Conservation (phyloP, 1,139 yeast species). For the Yamadazyma songkhlaensis region DNA sequence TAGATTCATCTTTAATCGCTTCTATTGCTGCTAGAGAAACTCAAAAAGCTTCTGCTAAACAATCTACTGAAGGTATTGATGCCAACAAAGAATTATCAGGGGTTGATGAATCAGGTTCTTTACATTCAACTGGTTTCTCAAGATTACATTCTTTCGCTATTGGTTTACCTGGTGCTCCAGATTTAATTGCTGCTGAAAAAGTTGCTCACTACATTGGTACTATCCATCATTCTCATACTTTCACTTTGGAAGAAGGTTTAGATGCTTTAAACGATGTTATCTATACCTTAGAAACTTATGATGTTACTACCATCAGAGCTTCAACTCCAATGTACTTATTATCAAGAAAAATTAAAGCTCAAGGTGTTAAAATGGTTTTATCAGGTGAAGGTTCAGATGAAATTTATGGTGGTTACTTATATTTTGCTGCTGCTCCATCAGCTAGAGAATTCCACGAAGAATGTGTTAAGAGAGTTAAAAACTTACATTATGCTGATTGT, state of each 20-base stretch:
- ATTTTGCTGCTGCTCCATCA: conserved; percentile 95
- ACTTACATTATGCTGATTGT: conserved; percentile 96
- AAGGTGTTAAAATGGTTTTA: conserved; percentile 98
- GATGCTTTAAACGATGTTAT: conserved; percentile 95
- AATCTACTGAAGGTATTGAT: conserved; percentile 46
- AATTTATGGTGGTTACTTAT: conserved; percentile 96
- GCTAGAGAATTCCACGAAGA: conserved; percentile 92
- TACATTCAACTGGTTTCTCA: conserved; percentile 78
- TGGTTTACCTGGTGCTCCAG: conserved; percentile 98
- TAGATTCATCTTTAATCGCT: conserved; percentile 95
- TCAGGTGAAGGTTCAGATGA: conserved; percentile 99
- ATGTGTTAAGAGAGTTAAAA: conserved; percentile 92
- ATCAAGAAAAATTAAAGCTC: conserved; percentile 96
- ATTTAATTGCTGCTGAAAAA: conserved; percentile 91
- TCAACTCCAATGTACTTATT: conserved; percentile 98
- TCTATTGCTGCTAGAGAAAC: conserved; percentile 97
- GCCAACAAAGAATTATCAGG: conserved; percentile 75
- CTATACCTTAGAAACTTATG: conserved; percentile 93
- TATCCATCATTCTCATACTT: conserved; percentile 95
- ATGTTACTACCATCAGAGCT: conserved; percentile 98
- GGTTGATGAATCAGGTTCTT: conserved; percentile 82
- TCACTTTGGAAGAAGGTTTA: conserved; percentile 92
- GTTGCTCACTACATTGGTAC: conserved; percentile 96
- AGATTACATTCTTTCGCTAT: conserved; percentile 93
- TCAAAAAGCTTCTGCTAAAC: conserved; percentile 73